These are phyloP conservation scores for Zygotorulaspora mrakii DNA, from an alignment of 1,139 yeast genomes.

Conservation along the genomic window DNA sequence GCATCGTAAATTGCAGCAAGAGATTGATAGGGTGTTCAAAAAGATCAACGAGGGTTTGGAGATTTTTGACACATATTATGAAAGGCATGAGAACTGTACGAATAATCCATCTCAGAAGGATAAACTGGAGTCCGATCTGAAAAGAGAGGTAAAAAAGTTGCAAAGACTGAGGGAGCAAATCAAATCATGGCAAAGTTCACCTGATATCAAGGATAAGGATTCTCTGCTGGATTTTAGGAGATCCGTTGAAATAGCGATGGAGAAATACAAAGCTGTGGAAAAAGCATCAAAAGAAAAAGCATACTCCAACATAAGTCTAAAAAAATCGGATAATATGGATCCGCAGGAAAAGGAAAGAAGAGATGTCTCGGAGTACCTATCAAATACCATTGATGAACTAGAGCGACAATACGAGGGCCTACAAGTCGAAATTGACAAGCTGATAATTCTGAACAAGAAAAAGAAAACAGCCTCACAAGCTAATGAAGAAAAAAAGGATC, in stretches of 20 bases:
- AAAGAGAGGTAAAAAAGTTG: slow-evolving; percentile 69
- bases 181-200: slow-evolving; percentile 71
- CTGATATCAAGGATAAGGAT: slow-evolving; percentile 67
- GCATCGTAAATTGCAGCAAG: slow-evolving; percentile 67
- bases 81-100: slow-evolving; percentile 58
- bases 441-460: slow-evolving; percentile 40
- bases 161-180: slow-evolving; percentile 75
- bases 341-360: slow-evolving; percentile 56
- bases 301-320: slow-evolving; percentile 59
- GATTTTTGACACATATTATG: slow-evolving; percentile 64
- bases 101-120: slow-evolving; percentile 68
- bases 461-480: slow-evolving; percentile 47
- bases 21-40: slow-evolving; percentile 74
- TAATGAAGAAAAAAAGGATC: slow-evolving; percentile 56
- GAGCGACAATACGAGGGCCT: slow-evolving; percentile 59
- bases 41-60: slow-evolving; percentile 72
- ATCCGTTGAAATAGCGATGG: slow-evolving; percentile 76
- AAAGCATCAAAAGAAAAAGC: slow-evolving; percentile 72
- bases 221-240: slow-evolving; percentile 57
- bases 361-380: slow-evolving; percentile 58
- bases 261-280: slow-evolving; percentile 72
- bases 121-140: slow-evolving; percentile 64
- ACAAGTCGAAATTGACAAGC: slow-evolving; percentile 57
- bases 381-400: slow-evolving; percentile 58
- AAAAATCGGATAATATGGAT: slow-evolving; percentile 52